Evolutionary conservation across 2,329 filamentous ascomycete genomes (phyloP), one percentile per base, ranked within the genome.

Genomic region (Reticulascus tulasneorum): DNA sequence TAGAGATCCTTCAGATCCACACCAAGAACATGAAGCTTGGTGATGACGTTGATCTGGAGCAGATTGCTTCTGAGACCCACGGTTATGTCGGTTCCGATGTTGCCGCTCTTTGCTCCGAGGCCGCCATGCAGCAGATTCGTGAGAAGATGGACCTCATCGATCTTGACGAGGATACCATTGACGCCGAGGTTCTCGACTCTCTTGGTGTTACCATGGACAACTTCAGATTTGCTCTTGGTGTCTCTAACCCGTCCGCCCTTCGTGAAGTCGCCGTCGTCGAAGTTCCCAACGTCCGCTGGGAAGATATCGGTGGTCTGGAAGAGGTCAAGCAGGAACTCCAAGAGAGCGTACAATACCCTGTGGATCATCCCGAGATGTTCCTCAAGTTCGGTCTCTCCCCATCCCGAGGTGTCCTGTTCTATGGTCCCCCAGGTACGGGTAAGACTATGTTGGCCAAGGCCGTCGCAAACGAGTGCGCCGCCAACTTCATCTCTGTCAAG

Each of bases 111-210:
- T 98, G 93, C 72, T 98, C 93, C 7, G 93, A 98, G 69, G 93
- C 93, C 60, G 93, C 93, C 47, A 98, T 98, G 93, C 93, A 98
- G 67, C 93, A 98, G 71, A 98, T 98, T 66, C 91, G 93, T 71
- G 93, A 98, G 71, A 98, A 98, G 84, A 98, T 98, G 93, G 93
- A 98, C 61, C 79, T 98, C 47, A 98, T 98, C 51, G 93, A 98
- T 66, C 78, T 98, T 22, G 93, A 98, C 48, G 93, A 98, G 71
- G 93, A 98, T 59, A 98, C 93, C 45, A 98, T 98, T 46, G 93
- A 98, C 55, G 93, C 93, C 20, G 93, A 98, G 71, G 93, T 98
- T 34, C 79, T 98, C 36, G 93, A 98, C 69, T 97, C 93, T 29
- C 82, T 98, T 29, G 93, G 93, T 62, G 93, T 98, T 31, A 98